Conservation (phyloP, 2,329 filamentous ascomycete species). For the Cladosporium sp. region DNA sequence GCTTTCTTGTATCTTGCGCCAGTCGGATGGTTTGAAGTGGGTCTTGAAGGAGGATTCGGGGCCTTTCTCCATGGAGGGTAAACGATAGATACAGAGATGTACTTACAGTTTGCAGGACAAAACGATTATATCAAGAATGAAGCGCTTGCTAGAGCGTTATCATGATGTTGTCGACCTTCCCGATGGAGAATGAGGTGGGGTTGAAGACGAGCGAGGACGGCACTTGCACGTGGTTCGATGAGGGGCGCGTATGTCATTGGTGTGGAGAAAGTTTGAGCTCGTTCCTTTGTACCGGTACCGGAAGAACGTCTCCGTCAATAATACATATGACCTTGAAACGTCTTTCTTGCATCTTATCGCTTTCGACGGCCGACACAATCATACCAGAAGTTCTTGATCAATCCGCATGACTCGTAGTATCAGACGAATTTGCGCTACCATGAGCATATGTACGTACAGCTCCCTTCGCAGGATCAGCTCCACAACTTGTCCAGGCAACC, state of each 20-base stretch:
- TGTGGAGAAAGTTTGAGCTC: neutral
- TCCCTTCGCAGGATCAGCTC: neutral
- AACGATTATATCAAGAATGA: neutral
- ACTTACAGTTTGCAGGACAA: neutral
- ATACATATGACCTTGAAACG: no score
- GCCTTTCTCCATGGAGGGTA: slow-evolving; percentile 2
- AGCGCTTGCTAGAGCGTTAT: neutral
- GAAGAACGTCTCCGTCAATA: neutral
- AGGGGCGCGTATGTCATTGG: neutral
- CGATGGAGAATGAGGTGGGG: neutral
- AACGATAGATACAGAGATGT: neutral
- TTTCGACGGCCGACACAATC: neutral
- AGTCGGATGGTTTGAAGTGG: slow-evolving; percentile 18
- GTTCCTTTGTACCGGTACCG: neutral
- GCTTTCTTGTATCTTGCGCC: slow-evolving; percentile 12
- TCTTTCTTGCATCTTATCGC: neutral
- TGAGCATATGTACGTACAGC: neutral
- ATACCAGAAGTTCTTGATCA: neutral
- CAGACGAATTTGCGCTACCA: neutral
- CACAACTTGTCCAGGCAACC: neutral
- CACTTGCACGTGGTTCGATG: neutral
- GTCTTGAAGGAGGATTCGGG: slow-evolving; percentile 7
- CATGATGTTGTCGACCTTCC: slow-evolving; percentile 1
- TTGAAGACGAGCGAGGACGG: neutral
- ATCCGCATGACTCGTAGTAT: neutral